Base-by-base conservation (phyloP, 2,329 filamentous ascomycete genomes). In the Xylariaceae sp. region DNA sequence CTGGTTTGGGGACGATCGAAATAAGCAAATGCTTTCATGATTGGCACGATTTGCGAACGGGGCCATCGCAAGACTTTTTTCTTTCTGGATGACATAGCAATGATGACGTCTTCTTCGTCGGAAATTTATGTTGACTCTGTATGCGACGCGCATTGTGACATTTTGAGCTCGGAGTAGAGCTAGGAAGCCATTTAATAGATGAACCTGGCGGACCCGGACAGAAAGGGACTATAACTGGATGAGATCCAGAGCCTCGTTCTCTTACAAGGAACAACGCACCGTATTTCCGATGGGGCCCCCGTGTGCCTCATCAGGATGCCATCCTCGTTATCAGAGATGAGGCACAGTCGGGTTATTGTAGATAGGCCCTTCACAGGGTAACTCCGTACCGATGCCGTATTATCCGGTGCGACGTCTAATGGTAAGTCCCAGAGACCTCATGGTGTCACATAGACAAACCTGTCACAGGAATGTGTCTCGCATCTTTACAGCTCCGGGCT, bases 211-310 rank as follows among this genome's bases (percentile, higher is more conserved):
- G 26, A 36, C 14, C 21, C 28, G 9, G 21, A 34, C 21, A 26
- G 43, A 23, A 24, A 37, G 12, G n/a, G n/a, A n/a, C n/a, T n/a
- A n/a, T n/a, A n/a, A n/a, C n/a, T n/a, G n/a, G 12, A 31, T 7
- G 28, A 7, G 7, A 12, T 7, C 12, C 28, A 19, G 43, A 39
- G 49, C 23, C 29, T 49, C 44, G 21, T 55, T 31, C 28, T 6
- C 12, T 37, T 12, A 19, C n/a, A 39, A 31, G 58, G 31, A 46
- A 39, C 14, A n/a, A 23, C 58, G 54, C 41, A 51, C 58, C 58
- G 58, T 28, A 47, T 54, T 61, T 51, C 58, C 54, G 58, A 43
- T 24, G 12, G 44, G 43, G 21, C 31, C 21, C 40, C 49, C 17
- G 23, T 50, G 46, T 21, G 31, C n/a, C n/a, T n/a, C n/a, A n/a